Evolutionary conservation across 768 basidiomycete genomes (phyloP).

Genomic region (Gautieria morchelliformis): DNA sequence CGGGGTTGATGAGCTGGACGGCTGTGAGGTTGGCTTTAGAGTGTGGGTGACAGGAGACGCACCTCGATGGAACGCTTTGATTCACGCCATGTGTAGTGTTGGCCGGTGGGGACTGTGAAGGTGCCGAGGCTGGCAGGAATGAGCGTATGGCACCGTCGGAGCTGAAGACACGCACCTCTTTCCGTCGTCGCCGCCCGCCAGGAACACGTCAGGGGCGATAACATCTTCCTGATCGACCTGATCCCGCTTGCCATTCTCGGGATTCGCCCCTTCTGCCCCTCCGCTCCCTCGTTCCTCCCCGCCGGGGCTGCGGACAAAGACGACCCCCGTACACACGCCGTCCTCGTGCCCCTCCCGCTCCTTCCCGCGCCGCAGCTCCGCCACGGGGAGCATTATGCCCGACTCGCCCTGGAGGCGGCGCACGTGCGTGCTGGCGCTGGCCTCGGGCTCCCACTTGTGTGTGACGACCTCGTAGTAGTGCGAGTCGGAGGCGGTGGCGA

Average conservation of each 20-base stretch:
- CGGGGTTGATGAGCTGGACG: no score
- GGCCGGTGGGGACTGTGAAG: conserved; percentile 21
- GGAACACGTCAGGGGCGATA: conserved; percentile 21
- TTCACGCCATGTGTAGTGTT: conserved; percentile 20
- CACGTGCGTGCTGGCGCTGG: conserved; percentile 25
- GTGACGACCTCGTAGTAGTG: conserved; percentile 33
- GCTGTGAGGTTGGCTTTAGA: no score
- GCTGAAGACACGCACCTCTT: not conserved
- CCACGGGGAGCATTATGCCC: conserved; percentile 22
- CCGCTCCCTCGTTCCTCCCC: no score
- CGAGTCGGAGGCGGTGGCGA: conserved; percentile 28
- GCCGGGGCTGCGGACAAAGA: no score
- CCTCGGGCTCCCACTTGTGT: conserved; percentile 29
- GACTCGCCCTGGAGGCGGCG: conserved; percentile 23
- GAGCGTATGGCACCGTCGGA: no score
- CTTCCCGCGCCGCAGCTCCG: no score
- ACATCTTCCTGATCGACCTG: no score
- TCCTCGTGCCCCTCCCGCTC: no score
- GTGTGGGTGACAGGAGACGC: no score
- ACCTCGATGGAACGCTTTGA: conserved; percentile 7
- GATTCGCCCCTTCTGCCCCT: no score
- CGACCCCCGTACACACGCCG: no score
- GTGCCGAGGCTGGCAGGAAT: not conserved
- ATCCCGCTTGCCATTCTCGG: no score
- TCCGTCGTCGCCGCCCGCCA: conserved; percentile 16